Evolutionary conservation across 2,329 filamentous ascomycete genomes (phyloP).

Genomic region (Eutypella sp.): DNA sequence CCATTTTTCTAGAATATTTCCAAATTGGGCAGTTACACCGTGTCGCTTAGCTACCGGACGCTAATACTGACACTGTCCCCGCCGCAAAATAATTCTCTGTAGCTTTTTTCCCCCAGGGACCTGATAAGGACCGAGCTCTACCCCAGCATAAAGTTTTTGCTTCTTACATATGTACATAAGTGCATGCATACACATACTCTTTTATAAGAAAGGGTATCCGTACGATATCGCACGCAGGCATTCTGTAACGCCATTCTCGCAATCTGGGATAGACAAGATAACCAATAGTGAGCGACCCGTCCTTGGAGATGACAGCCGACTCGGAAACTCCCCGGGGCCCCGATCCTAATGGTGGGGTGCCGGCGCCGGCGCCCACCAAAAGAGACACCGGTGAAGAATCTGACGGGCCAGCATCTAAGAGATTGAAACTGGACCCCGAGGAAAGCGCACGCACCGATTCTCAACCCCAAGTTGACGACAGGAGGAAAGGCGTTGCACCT

Average conservation of each 20-base stretch:
- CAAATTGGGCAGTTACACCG: background rate
- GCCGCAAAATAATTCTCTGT: too few species aligned
- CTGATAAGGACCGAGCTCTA: too few species aligned
- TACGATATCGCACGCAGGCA: too few species aligned
- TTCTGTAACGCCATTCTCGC: too few species aligned
- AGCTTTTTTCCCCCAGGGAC: too few species aligned
- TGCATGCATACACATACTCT: too few species aligned
- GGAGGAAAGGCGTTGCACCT: slow-evolving; percentile 26
- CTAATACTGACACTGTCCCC: too few species aligned
- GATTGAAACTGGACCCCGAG: slow-evolving; percentile 47
- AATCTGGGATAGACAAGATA: too few species aligned
- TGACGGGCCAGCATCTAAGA: slow-evolving; percentile 50
- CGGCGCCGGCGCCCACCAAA: slow-evolving; percentile 12
- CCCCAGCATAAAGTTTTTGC: too few species aligned
- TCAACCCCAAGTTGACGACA: slow-evolving; percentile 10
- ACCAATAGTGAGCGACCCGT: slow-evolving; percentile 1
- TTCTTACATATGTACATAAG: too few species aligned
- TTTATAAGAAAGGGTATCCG: too few species aligned
- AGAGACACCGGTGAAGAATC: slow-evolving; percentile 24
- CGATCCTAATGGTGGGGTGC: slow-evolving; percentile 4
- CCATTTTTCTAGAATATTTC: background rate
- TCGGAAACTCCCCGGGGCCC: slow-evolving; percentile 7
- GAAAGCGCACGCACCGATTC: slow-evolving; percentile 7
- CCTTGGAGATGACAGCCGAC: background rate
- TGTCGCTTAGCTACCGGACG: background rate